Evolutionary conservation across 257 asterid genomes (phyloP).

Genomic region (Hygrophila difformis): DNA sequence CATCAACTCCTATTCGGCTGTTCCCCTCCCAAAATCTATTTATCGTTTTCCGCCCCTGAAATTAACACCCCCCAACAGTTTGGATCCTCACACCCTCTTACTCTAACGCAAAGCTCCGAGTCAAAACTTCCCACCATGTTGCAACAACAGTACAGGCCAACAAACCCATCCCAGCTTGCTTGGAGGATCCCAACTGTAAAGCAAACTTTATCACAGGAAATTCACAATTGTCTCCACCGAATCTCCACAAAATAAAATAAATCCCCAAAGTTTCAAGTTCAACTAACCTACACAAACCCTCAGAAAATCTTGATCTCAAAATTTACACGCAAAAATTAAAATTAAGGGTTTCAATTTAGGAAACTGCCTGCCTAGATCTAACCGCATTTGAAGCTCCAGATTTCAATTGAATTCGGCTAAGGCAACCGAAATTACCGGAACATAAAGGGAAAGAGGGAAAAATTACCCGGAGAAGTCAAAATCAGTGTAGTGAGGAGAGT

Average conservation of each 20-base stretch:
- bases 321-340: slow-evolving; percentile 9
- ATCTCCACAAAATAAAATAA: no score
- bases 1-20: no score
- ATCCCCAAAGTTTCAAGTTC: slow-evolving; percentile 16
- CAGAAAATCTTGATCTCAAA: slow-evolving; percentile 17
- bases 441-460: background rate
- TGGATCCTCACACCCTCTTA: no score
- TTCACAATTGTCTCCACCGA: slow-evolving; percentile 14
- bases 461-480: slow-evolving; percentile 19
- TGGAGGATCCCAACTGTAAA: slow-evolving; percentile 19
- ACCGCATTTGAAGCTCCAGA: slow-evolving; percentile 15
- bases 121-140: slow-evolving; percentile 15
- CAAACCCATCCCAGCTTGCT: slow-evolving; percentile 14
- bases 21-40: slow-evolving; percentile 15
- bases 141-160: no score
- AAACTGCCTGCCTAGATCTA: slow-evolving; percentile 17
- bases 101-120: slow-evolving; percentile 14
- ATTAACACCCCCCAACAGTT: slow-evolving; percentile 18
- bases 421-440: no score
- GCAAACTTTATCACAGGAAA: slow-evolving; percentile 5
- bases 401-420: no score
- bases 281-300: slow-evolving; percentile 13
- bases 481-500: slow-evolving; percentile 10
- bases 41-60: slow-evolving; percentile 15
- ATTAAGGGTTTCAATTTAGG: no score